These are phyloP conservation scores for Mycosarcoma maydis DNA, from an alignment of 1,284 basidiomycete species.

Conservation along the genomic window DNA sequence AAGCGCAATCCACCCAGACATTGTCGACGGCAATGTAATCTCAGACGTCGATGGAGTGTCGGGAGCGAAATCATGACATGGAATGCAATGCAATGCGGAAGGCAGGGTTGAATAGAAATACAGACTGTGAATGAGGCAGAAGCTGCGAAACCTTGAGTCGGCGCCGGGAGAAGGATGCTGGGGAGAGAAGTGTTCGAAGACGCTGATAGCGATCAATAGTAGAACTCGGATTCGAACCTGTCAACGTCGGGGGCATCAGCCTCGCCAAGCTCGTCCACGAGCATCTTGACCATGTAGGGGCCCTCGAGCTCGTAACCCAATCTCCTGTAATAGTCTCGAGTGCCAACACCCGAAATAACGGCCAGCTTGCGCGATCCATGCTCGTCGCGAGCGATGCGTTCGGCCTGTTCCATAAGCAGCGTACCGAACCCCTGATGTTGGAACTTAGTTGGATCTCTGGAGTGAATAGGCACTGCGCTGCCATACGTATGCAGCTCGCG, in stretches of 20 bases:
- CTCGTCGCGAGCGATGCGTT: constrained; percentile 96
- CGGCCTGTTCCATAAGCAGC: constrained; percentile 98
- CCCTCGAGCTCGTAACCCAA: constrained; percentile 94
- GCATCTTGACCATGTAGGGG: constrained; percentile 72
- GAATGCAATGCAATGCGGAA: constrained; percentile 18
- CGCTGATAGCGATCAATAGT: constrained; percentile 14
- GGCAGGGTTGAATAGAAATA: constrained; percentile 20
- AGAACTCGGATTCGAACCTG: constrained; percentile 13
- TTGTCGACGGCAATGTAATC: too few species aligned
- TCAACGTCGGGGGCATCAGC: constrained; percentile 7
- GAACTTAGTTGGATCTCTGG: constrained; percentile 89
- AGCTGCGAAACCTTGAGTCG: not conserved
- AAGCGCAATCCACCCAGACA: too few species aligned
- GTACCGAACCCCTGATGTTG: constrained; percentile 87
- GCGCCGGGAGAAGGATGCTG: constrained; percentile 1
- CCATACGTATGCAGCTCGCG: constrained; percentile 99
- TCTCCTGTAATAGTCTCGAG: constrained; percentile 90
- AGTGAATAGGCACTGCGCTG: constrained; percentile 95
- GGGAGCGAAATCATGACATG: not conserved
- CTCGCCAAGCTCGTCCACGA: constrained; percentile 34
- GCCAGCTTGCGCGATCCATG: constrained; percentile 93
- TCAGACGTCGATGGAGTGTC: too few species aligned
- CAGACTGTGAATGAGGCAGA: constrained; percentile 7
- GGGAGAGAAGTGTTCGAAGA: not conserved
- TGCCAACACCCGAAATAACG: constrained; percentile 96